Percentiles rank a stretch among this genome's conserved stretches.
Evolutionary conservation across 1,139 yeast genomes (phyloP).

Genomic region (Yamadazyma triangularis): DNA sequence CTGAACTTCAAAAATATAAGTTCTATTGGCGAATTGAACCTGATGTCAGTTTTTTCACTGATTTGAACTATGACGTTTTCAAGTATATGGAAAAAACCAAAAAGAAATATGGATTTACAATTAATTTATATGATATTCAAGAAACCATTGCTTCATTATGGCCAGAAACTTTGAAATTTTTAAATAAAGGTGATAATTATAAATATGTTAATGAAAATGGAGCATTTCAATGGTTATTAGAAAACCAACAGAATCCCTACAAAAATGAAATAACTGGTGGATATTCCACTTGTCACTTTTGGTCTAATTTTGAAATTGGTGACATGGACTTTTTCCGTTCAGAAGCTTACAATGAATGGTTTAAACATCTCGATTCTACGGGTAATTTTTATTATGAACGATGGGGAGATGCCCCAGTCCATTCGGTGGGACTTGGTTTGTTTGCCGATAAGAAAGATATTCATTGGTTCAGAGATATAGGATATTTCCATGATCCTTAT

Average conservation of each 20-base stretch:
- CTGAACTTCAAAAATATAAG: slow-evolving; percentile 43
- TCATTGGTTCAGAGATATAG: slow-evolving; percentile 89
- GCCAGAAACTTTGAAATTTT: slow-evolving; percentile 62
- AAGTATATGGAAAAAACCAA: slow-evolving; percentile 63
- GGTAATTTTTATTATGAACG: slow-evolving; percentile 86
- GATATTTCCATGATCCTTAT: slow-evolving; percentile 74
- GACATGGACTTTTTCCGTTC: slow-evolving; percentile 74
- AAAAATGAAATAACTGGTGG: slow-evolving; percentile 53
- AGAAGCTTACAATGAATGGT: slow-evolving; percentile 63
- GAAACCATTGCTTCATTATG: slow-evolving; percentile 59
- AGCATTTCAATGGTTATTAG: slow-evolving; percentile 70
- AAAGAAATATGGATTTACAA: slow-evolving; percentile 66
- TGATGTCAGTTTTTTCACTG: slow-evolving; percentile 60
- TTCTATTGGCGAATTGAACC: slow-evolving; percentile 87
- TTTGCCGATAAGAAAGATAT: slow-evolving; percentile 66
- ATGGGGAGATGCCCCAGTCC: slow-evolving; percentile 95
- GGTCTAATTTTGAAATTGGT: slow-evolving; percentile 85
- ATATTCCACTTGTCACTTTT: slow-evolving; percentile 82
- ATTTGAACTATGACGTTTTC: slow-evolving; percentile 71
- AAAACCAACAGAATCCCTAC: slow-evolving; percentile 56
- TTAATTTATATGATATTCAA: slow-evolving; percentile 65
- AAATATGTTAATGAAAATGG: slow-evolving; percentile 55
- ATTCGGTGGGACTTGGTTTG: slow-evolving; percentile 66
- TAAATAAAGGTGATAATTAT: slow-evolving; percentile 54
- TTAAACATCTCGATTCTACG: slow-evolving; percentile 55